Percentiles rank a stretch among this genome's conserved stretches.
phyloP scores from a whole-genome alignment of 139 green algal genomes.

The Pseudopediastrum boryanum region DNA sequence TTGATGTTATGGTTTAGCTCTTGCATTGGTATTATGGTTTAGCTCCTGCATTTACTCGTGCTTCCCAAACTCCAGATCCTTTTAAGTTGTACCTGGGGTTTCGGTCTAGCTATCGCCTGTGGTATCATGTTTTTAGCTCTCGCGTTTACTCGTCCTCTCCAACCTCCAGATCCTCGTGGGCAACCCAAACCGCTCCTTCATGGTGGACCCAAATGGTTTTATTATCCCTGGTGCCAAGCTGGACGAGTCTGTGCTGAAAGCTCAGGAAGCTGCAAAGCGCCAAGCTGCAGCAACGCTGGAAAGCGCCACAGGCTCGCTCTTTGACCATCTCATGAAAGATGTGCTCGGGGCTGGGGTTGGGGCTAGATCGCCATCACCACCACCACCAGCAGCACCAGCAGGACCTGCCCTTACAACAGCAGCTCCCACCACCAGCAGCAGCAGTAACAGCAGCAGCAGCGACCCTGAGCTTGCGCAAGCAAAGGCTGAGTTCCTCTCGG shows the following conservation, averaged over 20 bases:
- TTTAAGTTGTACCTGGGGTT: neutral
- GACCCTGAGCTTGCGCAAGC: neutral
- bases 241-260: neutral
- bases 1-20: too few relatives aligned
- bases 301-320: slow-evolving; percentile 4
- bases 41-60: neutral
- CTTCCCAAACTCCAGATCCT: neutral
- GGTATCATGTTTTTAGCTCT: neutral
- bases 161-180: slow-evolving; percentile 38
- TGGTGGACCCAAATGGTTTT: slow-evolving; percentile 53
- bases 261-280: slow-evolving; percentile 4
- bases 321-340: slow-evolving; percentile 16
- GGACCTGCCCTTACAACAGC: neutral
- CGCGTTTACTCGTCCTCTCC: neutral
- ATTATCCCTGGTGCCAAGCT: slow-evolving; percentile 21
- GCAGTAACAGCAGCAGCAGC: neutral
- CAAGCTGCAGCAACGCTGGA: slow-evolving; percentile 17
- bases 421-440: neutral
- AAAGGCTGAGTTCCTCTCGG: slow-evolving; percentile 31
- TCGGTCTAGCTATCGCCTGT: neutral
- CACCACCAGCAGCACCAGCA: slow-evolving; percentile 26
- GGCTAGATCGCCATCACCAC: neutral
- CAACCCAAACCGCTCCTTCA: slow-evolving; percentile 43
- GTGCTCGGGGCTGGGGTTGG: slow-evolving; percentile 6
- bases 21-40: too few relatives aligned